A percentile compares a stretch with the other conserved stretches of the same genome.
phyloP scores from a whole-genome alignment of 257 asterid species.

The Petunia axillaris region DNA sequence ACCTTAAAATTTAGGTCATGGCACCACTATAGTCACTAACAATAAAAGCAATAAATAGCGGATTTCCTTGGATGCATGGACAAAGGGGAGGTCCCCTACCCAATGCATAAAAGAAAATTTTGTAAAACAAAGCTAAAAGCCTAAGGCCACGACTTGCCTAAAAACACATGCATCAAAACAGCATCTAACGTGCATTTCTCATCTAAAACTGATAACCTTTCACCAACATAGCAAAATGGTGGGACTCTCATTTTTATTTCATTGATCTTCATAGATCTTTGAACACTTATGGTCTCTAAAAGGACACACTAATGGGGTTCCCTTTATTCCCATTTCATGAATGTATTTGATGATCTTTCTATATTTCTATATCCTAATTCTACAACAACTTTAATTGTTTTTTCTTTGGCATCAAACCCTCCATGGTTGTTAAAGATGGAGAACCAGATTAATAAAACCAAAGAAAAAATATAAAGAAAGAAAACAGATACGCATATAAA shows the following conservation, averaged over 20 bases:
- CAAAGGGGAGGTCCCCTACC: slow-evolving; percentile 29
- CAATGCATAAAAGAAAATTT: too few species aligned
- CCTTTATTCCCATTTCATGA: neutral
- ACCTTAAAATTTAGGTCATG: slow-evolving; percentile 11
- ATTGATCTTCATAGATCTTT: slow-evolving; percentile 23
- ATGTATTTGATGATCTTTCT: neutral
- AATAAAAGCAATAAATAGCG: slow-evolving; percentile 9
- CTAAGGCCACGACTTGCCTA: neutral
- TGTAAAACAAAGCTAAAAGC: too few species aligned
- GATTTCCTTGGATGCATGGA: neutral
- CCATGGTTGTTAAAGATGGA: neutral
- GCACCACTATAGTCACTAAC: slow-evolving; percentile 9
- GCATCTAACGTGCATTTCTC: neutral
- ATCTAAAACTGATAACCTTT: slow-evolving; percentile 29
- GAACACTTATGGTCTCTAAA: slow-evolving; percentile 19
- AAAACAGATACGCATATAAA: neutral
- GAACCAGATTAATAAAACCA: neutral
- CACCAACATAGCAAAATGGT: slow-evolving; percentile 35
- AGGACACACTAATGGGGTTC: neutral
- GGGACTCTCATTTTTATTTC: slow-evolving; percentile 36
- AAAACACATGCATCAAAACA: neutral
- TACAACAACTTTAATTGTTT: neutral
- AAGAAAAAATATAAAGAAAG: neutral
- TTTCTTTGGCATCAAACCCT: neutral
- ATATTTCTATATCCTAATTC: slow-evolving; percentile 2